Percentiles rank a stretch among this genome's conserved stretches.
phyloP scores from a whole-genome alignment of 78 protist species.

The Planoprotostelium fungivorum region DNA sequence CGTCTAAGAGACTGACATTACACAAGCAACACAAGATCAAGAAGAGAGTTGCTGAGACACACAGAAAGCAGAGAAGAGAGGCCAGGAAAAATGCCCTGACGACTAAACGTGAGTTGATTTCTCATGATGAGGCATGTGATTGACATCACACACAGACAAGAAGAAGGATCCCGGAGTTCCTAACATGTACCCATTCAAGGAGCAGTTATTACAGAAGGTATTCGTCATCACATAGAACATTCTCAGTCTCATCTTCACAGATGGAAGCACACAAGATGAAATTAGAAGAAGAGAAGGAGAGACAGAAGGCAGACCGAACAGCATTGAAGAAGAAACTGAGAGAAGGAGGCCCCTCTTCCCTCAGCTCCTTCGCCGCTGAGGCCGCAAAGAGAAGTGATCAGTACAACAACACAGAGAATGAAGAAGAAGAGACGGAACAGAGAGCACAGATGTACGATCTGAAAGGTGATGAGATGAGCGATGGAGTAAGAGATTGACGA shows the following conservation, averaged over 20 bases:
- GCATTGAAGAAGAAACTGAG: conserved; percentile 11
- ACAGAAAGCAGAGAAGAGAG: conserved; percentile 40
- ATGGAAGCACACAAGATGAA: conserved; percentile 39
- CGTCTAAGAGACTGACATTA: conserved; percentile 20
- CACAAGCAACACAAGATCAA: conserved; percentile 39
- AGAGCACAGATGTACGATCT: conserved; percentile 8
- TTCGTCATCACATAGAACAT: background rate
- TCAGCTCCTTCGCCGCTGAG: conserved; percentile 1
- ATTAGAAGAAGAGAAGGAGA: conserved; percentile 23
- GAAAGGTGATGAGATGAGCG: background rate
- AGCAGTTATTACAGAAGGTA: conserved; percentile 62
- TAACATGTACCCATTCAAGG: conserved; percentile 83
- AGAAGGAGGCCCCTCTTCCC: background rate
- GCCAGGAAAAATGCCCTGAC: conserved; percentile 14
- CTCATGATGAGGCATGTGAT: background rate
- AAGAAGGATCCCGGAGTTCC: conserved; percentile 94
- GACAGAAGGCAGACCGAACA: conserved; percentile 15
- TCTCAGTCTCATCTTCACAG: background rate
- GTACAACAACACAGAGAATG: conserved; percentile 34
- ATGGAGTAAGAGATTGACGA: conserved; percentile 5
- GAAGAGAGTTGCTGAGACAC: conserved; percentile 38
- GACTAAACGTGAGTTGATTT: background rate
- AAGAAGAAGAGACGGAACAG: background rate
- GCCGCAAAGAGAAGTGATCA: conserved; percentile 26
- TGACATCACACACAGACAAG: conserved; percentile 14